These are phyloP conservation scores for Phytophthora uliginosa DNA, from an alignment of 352 stramenopile genomes.

Conservation along the genomic window DNA sequence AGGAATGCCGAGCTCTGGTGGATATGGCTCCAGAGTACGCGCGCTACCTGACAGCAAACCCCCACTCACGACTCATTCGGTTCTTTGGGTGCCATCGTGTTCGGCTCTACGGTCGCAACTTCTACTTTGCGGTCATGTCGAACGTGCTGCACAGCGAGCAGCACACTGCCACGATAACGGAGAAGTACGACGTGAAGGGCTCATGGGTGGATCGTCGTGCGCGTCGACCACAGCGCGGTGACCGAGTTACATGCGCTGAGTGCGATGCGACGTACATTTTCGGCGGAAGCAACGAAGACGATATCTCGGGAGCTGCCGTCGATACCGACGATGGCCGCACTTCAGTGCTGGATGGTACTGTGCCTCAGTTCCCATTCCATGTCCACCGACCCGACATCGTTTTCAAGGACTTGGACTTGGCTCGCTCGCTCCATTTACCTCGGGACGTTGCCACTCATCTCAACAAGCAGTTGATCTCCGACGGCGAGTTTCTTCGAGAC, in stretches of 20 bases:
- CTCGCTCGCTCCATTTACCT: conserved; percentile 52
- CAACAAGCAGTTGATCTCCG: conserved; percentile 58
- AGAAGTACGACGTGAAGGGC: conserved; percentile 86
- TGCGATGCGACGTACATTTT: conserved; percentile 69
- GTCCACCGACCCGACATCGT: conserved; percentile 75
- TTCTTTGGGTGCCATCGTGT: conserved; percentile 91
- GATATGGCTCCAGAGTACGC: conserved; percentile 79
- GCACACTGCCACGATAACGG: conserved; percentile 68
- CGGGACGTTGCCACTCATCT: conserved; percentile 42
- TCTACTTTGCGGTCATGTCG: conserved; percentile 87
- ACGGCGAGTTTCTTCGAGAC: conserved; percentile 74
- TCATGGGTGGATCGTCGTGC: conserved; percentile 78
- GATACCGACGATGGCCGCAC: conserved; percentile 10
- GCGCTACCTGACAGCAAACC: conserved; percentile 66
- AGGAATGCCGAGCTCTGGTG: conserved; percentile 80
- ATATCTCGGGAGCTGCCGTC: conserved; percentile 26
- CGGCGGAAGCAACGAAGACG: conserved; percentile 42
- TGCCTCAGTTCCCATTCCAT: conserved; percentile 44
- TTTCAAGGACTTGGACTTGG: conserved; percentile 78
- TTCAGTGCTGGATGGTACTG: conserved; percentile 11
- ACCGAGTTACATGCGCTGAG: conserved; percentile 73
- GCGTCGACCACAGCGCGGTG: conserved; percentile 53
- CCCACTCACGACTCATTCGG: conserved; percentile 79
- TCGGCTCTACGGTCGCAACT: conserved; percentile 81
- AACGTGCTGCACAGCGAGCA: conserved; percentile 75